Percentiles rank a stretch among this genome's conserved stretches.
These are phyloP conservation scores for Malassezia arunalokei DNA, from an alignment of 1,284 basidiomycete genomes.

Conservation along the genomic window DNA sequence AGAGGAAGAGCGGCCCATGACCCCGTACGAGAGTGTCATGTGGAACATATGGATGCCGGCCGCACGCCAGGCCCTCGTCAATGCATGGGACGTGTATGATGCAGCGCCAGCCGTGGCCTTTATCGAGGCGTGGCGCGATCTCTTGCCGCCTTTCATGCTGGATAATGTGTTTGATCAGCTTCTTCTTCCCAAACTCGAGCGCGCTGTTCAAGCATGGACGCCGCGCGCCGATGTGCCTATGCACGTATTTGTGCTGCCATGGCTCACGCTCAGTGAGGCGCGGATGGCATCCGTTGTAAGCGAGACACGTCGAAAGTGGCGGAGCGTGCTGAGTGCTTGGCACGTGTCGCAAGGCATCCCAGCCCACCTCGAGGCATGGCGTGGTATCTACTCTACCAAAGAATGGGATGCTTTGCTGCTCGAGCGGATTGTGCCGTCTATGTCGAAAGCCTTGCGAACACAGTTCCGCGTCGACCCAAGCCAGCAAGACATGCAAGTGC, in stretches of 20 bases:
- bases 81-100: conserved; percentile 70
- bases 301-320: conserved; percentile 73
- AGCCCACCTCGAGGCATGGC: conserved; percentile 22
- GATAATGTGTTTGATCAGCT: conserved; percentile 95
- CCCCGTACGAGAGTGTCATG: conserved; percentile 80
- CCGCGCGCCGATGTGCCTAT: conserved; percentile 47
- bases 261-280: conserved; percentile 77
- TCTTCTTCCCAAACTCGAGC: conserved; percentile 75
- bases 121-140: conserved; percentile 73
- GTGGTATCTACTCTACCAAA: conserved; percentile 12
- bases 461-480: conserved; percentile 78
- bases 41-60: conserved; percentile 91
- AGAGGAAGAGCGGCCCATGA: conserved; percentile 55
- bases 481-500: conserved; percentile 60
- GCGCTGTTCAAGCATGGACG: conserved; percentile 64
- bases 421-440: conserved; percentile 78
- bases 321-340: conserved; percentile 68
- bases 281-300: conserved; percentile 63
- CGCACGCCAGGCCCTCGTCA: conserved; percentile 65
- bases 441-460: conserved; percentile 64
- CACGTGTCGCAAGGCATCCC: conserved; percentile 23
- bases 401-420: conserved; percentile 60
- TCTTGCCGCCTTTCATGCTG: conserved; percentile 76
- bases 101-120: conserved; percentile 66
- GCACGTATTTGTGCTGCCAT: conserved; percentile 79